Evolutionary conservation across 805 yeast genomes (phyloP).

Genomic region (Kazachstania psychrophila): DNA sequence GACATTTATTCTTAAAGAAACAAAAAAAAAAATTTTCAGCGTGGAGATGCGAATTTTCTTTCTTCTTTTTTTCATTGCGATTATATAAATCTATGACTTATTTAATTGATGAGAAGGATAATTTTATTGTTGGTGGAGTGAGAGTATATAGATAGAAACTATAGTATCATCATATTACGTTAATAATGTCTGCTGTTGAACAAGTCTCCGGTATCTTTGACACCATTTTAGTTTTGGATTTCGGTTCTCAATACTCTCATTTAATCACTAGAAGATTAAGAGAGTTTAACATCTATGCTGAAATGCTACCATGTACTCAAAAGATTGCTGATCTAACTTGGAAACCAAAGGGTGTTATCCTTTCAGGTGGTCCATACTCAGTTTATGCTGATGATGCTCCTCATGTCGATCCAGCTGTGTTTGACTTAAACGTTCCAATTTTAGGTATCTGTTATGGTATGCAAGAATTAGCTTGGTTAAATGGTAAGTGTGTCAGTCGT

Average conservation of each 20-base stretch:
- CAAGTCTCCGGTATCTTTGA: conserved; percentile 85
- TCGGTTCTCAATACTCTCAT: conserved; percentile 97
- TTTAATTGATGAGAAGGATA: background rate
- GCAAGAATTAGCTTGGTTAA: conserved; percentile 98
- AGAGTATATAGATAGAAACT: no score
- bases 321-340: conserved; percentile 84
- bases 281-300: conserved; percentile 97
- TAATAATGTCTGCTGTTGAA: conserved; percentile 19
- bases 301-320: conserved; percentile 98
- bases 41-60: background rate
- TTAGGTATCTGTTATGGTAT: conserved; percentile 98
- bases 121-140: no score
- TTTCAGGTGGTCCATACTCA: conserved; percentile 97
- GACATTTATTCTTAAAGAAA: no score
- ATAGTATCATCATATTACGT: no score
- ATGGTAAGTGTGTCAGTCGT: conserved; percentile 82
- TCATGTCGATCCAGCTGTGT: conserved; percentile 91
- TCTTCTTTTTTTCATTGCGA: no score
- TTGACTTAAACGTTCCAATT: conserved; percentile 85
- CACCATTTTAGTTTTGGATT: conserved; percentile 94
- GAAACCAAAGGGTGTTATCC: conserved; percentile 93
- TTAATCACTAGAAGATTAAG: conserved; percentile 93
- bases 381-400: conserved; percentile 94
- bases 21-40: no score
- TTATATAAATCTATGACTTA: background rate